These are phyloP conservation scores for Tricholoma terreum DNA, from an alignment of 768 basidiomycete species.

Conservation along the genomic window DNA sequence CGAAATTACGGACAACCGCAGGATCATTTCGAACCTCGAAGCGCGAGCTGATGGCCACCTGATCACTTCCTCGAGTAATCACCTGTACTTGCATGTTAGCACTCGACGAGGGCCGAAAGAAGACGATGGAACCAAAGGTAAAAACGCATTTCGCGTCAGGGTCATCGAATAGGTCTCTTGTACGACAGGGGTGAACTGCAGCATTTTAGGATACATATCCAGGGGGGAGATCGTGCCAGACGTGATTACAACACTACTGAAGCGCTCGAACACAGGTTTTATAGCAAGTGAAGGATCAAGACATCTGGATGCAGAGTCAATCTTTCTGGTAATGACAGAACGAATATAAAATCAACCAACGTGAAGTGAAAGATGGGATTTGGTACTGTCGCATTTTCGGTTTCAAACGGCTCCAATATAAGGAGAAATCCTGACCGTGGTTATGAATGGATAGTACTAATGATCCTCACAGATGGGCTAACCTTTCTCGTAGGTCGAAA, in stretches of 20 bases:
- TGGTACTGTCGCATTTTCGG: constrained; percentile 96
- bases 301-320: constrained; percentile 54
- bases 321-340: neutral
- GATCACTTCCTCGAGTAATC: constrained; percentile 96
- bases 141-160: constrained; percentile 90
- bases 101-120: constrained; percentile 2
- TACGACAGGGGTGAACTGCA: constrained; percentile 95
- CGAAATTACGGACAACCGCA: constrained; percentile 97
- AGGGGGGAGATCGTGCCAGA: constrained; percentile 97
- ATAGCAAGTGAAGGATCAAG: constrained; percentile 97
- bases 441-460: neutral
- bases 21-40: constrained; percentile 99
- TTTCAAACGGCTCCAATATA: constrained; percentile 97
- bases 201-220: constrained; percentile 99
- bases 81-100: constrained; percentile 50
- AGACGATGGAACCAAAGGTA: constrained; percentile 70
- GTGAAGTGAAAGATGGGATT: constrained; percentile 99
- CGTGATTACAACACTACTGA: constrained; percentile 97
- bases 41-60: constrained; percentile 96
- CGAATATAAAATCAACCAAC: constrained; percentile 38
- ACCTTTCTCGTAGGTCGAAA: constrained; percentile 98
- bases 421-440: constrained; percentile 77
- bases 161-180: constrained; percentile 99
- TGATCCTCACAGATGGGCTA: constrained; percentile 10
- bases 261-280: constrained; percentile 96